phyloP scores from a whole-genome alignment of 805 yeast species.

The Yarrowia osloensis region DNA sequence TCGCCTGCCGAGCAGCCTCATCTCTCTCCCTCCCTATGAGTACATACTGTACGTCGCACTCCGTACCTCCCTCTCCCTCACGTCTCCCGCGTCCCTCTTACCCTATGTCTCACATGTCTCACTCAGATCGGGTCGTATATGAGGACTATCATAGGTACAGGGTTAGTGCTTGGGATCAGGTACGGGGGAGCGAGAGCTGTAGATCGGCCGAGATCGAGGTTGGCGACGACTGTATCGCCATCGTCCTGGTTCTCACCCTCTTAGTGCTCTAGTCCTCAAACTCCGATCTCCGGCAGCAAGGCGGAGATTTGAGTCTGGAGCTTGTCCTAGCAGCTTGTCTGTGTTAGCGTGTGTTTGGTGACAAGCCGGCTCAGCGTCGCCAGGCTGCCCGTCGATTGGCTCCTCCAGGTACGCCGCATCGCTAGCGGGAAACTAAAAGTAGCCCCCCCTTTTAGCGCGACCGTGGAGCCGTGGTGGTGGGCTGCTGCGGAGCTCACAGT shows the following conservation, averaged over 20 bases:
- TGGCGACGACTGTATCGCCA: too few relatives aligned
- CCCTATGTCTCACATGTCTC: not conserved
- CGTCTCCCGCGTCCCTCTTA: not conserved
- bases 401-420: constrained; percentile 1
- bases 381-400: not conserved
- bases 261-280: too few relatives aligned
- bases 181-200: too few relatives aligned
- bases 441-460: not conserved
- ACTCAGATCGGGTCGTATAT: not conserved
- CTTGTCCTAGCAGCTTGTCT: too few relatives aligned
- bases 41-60: too few relatives aligned
- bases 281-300: not conserved
- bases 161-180: not conserved
- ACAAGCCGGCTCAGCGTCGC: too few relatives aligned
- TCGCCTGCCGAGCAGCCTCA: too few relatives aligned
- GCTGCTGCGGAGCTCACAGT: not conserved
- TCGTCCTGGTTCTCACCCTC: too few relatives aligned
- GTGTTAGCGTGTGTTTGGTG: too few relatives aligned
- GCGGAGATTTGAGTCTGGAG: not conserved
- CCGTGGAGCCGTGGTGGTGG: not conserved
- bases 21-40: too few relatives aligned
- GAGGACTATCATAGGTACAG: not conserved
- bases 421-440: constrained; percentile 6
- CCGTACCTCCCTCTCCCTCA: too few relatives aligned
- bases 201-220: too few relatives aligned